Evolutionary conservation across 2,329 filamentous ascomycete species (phyloP).

Genomic region (Colletotrichum shisoi): DNA sequence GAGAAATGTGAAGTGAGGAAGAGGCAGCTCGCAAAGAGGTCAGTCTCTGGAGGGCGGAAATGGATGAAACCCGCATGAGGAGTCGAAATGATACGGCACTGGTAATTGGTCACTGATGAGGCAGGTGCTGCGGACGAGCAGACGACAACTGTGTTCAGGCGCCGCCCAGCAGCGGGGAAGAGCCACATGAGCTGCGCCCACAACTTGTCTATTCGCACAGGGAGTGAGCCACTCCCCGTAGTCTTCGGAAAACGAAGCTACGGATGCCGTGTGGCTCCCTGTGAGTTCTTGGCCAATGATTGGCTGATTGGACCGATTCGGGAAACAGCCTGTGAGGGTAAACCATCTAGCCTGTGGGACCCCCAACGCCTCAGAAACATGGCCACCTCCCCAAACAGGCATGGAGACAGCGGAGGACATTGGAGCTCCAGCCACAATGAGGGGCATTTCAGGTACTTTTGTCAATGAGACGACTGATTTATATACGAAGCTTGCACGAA

Average conservation of each 20-base stretch:
- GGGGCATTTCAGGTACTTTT: constrained; percentile 32
- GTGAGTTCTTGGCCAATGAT: neutral
- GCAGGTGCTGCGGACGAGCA: constrained; percentile 32
- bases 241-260: neutral
- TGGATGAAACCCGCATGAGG: constrained; percentile 45
- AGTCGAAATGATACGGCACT: constrained; percentile 35
- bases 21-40: constrained; percentile 42
- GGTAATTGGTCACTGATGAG: constrained; percentile 38
- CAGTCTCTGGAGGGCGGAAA: constrained; percentile 50
- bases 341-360: neutral
- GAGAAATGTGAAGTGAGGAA: constrained; percentile 24
- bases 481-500: constrained; percentile 19
- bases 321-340: neutral
- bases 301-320: neutral
- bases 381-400: constrained; percentile 18
- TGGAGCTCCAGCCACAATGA: constrained; percentile 35
- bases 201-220: neutral
- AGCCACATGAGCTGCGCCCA: constrained; percentile 1
- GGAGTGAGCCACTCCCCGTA: neutral
- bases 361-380: neutral
- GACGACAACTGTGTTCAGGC: constrained; percentile 29
- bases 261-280: neutral
- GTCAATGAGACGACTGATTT: constrained; percentile 21
- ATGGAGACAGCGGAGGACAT: constrained; percentile 8
- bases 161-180: constrained; percentile 28